Evolutionary conservation across 805 yeast species (phyloP).

Genomic region (Hanseniaspora lindneri): DNA sequence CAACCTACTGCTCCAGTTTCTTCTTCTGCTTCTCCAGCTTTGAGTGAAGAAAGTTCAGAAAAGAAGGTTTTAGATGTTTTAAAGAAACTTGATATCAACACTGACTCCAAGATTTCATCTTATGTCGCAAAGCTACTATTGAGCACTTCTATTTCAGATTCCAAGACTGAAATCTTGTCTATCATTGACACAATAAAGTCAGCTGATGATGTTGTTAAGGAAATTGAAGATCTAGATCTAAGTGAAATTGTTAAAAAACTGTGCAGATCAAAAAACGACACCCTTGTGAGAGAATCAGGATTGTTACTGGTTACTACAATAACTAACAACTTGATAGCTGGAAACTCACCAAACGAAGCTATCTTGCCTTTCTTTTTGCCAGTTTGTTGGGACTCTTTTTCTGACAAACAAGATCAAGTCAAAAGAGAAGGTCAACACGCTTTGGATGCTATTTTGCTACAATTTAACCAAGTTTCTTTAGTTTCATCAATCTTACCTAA

Average conservation of each 20-base stretch:
- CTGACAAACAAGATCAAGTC: slow-evolving; percentile 82
- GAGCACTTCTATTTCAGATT: slow-evolving; percentile 23
- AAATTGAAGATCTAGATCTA: slow-evolving; percentile 55
- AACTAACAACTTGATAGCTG: slow-evolving; percentile 47
- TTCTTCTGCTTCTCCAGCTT: slow-evolving; percentile 38
- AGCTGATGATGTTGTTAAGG: slow-evolving; percentile 15
- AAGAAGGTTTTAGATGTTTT: background rate
- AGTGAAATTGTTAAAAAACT: slow-evolving; percentile 52
- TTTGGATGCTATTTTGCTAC: slow-evolving; percentile 53
- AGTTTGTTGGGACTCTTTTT: slow-evolving; percentile 54
- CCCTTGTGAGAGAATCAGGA: slow-evolving; percentile 66
- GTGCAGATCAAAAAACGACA: slow-evolving; percentile 59
- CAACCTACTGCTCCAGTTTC: background rate
- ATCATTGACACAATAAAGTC: slow-evolving; percentile 18
- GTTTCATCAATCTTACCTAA: slow-evolving; percentile 57
- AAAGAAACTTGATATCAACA: slow-evolving; percentile 9
- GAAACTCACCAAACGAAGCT: slow-evolving; percentile 63
- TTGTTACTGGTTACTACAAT: slow-evolving; percentile 47
- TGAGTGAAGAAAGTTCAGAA: background rate
- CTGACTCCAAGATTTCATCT: background rate
- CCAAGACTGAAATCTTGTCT: slow-evolving; percentile 19
- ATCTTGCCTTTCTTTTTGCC: slow-evolving; percentile 53
- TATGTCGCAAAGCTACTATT: slow-evolving; percentile 5
- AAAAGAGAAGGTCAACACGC: slow-evolving; percentile 78
- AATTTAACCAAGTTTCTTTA: slow-evolving; percentile 66